Conservation (phyloP, 1,139 yeast species). For the Nakaseomyces uthaithaninus region DNA sequence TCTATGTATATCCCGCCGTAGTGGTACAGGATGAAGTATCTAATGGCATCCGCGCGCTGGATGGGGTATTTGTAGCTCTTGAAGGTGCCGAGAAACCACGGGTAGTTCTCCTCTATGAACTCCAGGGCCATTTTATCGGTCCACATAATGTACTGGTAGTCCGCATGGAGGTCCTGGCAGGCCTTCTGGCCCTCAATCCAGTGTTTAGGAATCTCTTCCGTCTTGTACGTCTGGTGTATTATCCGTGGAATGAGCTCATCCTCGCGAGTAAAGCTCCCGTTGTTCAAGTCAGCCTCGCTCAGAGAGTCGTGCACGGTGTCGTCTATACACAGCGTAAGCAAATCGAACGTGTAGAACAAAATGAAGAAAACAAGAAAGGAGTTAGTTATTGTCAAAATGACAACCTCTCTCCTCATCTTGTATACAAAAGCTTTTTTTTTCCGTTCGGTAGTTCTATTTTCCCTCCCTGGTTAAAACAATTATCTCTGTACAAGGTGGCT, state of each 20-base stretch:
- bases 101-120: constrained; percentile 67
- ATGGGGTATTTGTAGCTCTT: constrained; percentile 74
- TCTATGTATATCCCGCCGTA: constrained; percentile 90
- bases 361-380: constrained; percentile 46
- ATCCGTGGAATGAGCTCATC: constrained; percentile 61
- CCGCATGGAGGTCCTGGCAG: constrained; percentile 74
- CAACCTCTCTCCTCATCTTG: constrained; percentile 5
- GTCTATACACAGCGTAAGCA: constrained; percentile 67
- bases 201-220: constrained; percentile 62
- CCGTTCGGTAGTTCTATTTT: neutral
- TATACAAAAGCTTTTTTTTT: neutral
- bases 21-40: constrained; percentile 74
- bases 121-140: constrained; percentile 78
- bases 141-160: constrained; percentile 83
- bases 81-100: constrained; percentile 80
- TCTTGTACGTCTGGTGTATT: constrained; percentile 88
- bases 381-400: constrained; percentile 34
- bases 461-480: neutral
- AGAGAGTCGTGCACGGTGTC: constrained; percentile 60
- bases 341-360: constrained; percentile 59
- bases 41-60: constrained; percentile 85
- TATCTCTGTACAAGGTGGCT: too few relatives aligned
- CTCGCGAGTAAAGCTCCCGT: constrained; percentile 33
- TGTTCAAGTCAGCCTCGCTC: constrained; percentile 46
- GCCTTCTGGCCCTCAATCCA: constrained; percentile 76